phyloP scores from a whole-genome alignment of 441 rosid species.

The Gossypium davidsonii region DNA sequence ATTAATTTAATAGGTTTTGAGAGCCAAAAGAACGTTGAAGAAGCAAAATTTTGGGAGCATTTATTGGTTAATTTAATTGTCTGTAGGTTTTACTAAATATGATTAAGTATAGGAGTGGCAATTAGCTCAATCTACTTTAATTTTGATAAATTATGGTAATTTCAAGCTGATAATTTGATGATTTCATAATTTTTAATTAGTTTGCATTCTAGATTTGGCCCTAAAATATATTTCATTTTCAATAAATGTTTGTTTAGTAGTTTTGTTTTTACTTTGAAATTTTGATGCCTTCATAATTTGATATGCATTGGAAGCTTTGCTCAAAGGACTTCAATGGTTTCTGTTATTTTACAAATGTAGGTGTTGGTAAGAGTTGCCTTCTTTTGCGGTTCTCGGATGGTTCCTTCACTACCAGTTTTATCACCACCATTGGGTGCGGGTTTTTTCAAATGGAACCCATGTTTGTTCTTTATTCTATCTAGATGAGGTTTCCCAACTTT shows the following conservation, averaged over 20 bases:
- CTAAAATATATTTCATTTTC: neutral
- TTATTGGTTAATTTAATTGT: conserved; percentile 2
- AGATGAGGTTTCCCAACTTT: conserved; percentile 2
- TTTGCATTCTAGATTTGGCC: neutral
- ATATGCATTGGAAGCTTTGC: neutral
- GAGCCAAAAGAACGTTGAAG: neutral
- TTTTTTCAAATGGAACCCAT: conserved; percentile 6
- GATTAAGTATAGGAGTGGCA: neutral
- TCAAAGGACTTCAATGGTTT: neutral
- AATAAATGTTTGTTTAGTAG: neutral
- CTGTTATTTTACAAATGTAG: conserved; percentile 22
- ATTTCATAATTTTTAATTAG: neutral
- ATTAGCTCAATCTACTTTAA: neutral
- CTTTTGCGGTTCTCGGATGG: conserved; percentile 70
- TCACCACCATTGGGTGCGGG: conserved; percentile 68
- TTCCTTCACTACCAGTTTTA: conserved; percentile 71
- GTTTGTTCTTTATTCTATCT: neutral
- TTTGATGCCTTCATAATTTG: neutral
- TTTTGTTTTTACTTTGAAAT: neutral
- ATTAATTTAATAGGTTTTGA: neutral
- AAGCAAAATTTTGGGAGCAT: conserved; percentile 3
- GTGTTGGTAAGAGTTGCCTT: conserved; percentile 79
- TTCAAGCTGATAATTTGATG: neutral
- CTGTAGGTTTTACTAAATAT: neutral
- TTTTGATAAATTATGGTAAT: neutral